phyloP scores from a whole-genome alignment of 2,329 filamentous ascomycete species.

The Fusarium sp. region DNA sequence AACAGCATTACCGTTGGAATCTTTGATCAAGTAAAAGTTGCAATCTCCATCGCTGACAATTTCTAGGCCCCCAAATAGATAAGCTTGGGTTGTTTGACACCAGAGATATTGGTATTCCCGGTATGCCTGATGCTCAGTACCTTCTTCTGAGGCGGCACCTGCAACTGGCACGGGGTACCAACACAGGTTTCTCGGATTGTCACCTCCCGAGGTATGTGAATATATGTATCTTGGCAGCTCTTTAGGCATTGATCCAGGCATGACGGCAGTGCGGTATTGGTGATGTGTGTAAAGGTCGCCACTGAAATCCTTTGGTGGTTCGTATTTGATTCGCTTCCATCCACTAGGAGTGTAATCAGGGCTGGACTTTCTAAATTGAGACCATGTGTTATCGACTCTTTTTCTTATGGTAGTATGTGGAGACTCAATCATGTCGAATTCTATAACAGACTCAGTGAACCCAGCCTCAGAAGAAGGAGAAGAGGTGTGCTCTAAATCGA shows the following conservation, averaged over 20 bases:
- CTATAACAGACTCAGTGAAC: accelerated
- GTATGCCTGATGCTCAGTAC: neutral
- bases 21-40: neutral
- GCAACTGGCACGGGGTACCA: neutral
- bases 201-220: neutral
- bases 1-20: neutral
- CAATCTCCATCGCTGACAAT: neutral
- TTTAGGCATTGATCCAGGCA: neutral
- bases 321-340: neutral
- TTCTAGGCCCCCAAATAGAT: neutral
- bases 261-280: neutral
- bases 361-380: neutral
- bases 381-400: neutral
- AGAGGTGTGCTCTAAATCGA: neutral
- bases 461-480: neutral
- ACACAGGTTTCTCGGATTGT: neutral
- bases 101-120: neutral
- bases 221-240: neutral
- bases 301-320: neutral
- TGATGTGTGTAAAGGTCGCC: neutral
- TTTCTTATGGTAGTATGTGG: accelerated
- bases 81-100: neutral
- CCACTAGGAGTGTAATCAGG: accelerated
- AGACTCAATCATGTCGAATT: neutral
- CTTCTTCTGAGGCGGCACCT: neutral